phyloP scores from a whole-genome alignment of 2,329 filamentous ascomycete genomes.

The Beauveria varroae region DNA sequence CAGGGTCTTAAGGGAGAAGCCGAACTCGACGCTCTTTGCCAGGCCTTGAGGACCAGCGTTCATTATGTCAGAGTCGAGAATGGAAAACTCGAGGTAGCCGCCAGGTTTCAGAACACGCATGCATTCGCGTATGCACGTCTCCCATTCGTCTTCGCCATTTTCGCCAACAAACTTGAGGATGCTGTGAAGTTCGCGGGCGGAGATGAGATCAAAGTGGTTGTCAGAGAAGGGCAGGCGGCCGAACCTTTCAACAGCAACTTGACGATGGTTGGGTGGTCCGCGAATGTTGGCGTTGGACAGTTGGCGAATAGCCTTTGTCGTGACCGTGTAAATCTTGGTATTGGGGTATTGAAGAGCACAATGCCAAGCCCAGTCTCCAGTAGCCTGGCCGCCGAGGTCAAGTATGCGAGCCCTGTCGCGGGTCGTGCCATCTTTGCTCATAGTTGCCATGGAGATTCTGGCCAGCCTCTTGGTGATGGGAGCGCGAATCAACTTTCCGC shows the following conservation, averaged over 20 bases:
- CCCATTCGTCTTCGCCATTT: conserved; percentile 76
- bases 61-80: conserved; percentile 86
- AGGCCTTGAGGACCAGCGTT: conserved; percentile 73
- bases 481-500: conserved; percentile 55
- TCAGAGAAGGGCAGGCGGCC: conserved; percentile 79
- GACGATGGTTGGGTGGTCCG: conserved; percentile 80
- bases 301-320: conserved; percentile 63
- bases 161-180: conserved; percentile 68
- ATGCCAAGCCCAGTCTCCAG: conserved; percentile 95
- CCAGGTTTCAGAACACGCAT: conserved; percentile 88
- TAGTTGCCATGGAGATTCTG: conserved; percentile 42
- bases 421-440: conserved; percentile 34
- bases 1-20: conserved; percentile 78
- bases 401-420: conserved; percentile 61
- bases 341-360: conserved; percentile 79
- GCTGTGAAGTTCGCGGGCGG: conserved; percentile 77
- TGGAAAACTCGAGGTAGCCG: conserved; percentile 82
- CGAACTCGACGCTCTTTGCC: conserved; percentile 84
- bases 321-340: conserved; percentile 81
- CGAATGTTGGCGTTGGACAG: conserved; percentile 67
- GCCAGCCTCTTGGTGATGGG: conserved; percentile 56
- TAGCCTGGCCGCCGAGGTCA: conserved; percentile 76
- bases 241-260: conserved; percentile 68
- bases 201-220: conserved; percentile 85
- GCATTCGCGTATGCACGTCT: conserved; percentile 76